Conservation (phyloP, 768 basidiomycete species). For the Termitomyces sp. region DNA sequence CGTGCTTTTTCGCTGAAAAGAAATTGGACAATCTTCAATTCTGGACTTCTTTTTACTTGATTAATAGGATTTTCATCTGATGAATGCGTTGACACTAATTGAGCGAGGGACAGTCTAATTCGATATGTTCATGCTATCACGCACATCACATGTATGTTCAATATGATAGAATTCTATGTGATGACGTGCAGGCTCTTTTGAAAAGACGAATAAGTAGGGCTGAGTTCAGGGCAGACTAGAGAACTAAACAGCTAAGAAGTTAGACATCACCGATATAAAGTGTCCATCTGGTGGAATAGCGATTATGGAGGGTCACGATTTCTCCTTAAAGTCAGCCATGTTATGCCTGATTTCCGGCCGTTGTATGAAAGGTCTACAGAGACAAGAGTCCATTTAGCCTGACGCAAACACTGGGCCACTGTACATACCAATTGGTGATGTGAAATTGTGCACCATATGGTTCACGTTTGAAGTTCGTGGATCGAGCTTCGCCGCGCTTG, state of each 20-base stretch:
- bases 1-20: background rate
- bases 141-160: no score
- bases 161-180: no score
- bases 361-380: slow-evolving; percentile 24
- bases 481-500: slow-evolving; percentile 39
- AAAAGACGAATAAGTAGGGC: no score
- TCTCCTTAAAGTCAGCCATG: slow-evolving; percentile 32
- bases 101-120: no score
- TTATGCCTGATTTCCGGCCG: slow-evolving; percentile 8
- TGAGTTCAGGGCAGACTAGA: no score
- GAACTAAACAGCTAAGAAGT: no score
- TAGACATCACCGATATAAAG: no score
- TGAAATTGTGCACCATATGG: slow-evolving; percentile 60
- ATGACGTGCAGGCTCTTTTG: no score
- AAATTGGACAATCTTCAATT: background rate
- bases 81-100: no score
- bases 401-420: background rate
- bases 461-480: slow-evolving; percentile 32
- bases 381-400: background rate
- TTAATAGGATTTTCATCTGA: background rate
- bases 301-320: slow-evolving; percentile 16
- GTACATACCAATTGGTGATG: slow-evolving; percentile 64
- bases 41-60: background rate
- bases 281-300: no score
- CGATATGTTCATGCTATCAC: no score